A percentile compares a stretch with the other conserved stretches of the same genome.
These are phyloP conservation scores for Vicia faba DNA, from an alignment of 306 rosid genomes.

Conservation along the genomic window DNA sequence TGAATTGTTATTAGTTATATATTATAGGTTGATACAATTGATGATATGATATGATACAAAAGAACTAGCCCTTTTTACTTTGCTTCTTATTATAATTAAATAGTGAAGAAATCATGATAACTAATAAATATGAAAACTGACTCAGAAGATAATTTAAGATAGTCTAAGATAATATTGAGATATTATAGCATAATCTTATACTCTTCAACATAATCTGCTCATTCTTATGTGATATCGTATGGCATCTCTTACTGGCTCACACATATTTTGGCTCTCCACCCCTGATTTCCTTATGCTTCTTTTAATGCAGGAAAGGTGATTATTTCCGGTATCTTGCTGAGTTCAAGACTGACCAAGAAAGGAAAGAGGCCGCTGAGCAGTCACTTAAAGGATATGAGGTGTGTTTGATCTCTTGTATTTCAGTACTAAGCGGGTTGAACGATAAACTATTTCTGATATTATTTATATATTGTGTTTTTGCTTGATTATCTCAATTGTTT, in stretches of 20 bases:
- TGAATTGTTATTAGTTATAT: neutral
- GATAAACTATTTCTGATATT: slow-evolving; percentile 19
- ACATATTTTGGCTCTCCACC: slow-evolving; percentile 1
- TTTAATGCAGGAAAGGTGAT: slow-evolving; percentile 70
- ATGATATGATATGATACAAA: neutral
- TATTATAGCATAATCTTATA: neutral
- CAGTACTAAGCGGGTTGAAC: slow-evolving; percentile 23
- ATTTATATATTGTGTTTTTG: neutral
- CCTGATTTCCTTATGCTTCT: slow-evolving; percentile 35
- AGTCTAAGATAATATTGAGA: neutral
- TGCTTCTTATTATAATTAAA: neutral
- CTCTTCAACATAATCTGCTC: neutral
- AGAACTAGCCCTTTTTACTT: neutral
- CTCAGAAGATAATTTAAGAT: neutral
- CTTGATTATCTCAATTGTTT: slow-evolving; percentile 34
- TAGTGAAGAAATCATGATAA: neutral
- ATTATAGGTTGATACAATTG: neutral
- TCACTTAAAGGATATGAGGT: slow-evolving; percentile 84
- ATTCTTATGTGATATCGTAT: neutral
- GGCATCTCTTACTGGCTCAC: neutral
- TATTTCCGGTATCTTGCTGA: slow-evolving; percentile 74
- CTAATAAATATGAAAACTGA: neutral
- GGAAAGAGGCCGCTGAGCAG: slow-evolving; percentile 75
- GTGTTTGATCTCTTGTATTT: slow-evolving; percentile 36
- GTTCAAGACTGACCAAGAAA: slow-evolving; percentile 71